Base-by-base conservation (phyloP, 805 yeast genomes). In the Grigorovia humatica region DNA sequence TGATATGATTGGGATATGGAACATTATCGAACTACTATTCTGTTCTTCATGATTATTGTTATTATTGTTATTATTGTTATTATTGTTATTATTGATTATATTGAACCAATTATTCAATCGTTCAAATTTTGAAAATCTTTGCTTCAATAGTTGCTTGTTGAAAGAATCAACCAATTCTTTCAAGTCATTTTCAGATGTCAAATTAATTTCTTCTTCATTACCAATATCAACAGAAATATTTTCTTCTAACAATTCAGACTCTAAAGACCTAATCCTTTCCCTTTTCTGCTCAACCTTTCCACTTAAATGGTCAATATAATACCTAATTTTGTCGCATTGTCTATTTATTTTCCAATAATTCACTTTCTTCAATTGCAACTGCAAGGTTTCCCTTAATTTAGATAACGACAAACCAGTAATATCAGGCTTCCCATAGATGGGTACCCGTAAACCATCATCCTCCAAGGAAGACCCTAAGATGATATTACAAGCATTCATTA, bases 81-180 rank as follows among this genome's bases (percentile, higher is more conserved):
- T 6, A 13, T 12, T 17, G 1, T 1, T 8, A 17, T 9, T 13
- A 15, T 13, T n/a, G 7, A 4, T 12, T 2, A 41, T 12, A 41
- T 19, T 29, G 41, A 47, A 47, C 49, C 49, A 47, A 40, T 17
- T 41, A 17, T 41, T 47, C 27, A 47, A 47, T 27, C 17, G 40
- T 9, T n/a, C 9, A 13, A 41, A 9, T 41, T 47, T 47, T 7
- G 4, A 40, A 11, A 13, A n/a, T 27, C 41, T 44, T 38, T 38
- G 42, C 17, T 38, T 38, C 17, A 4, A n/a, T 38, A 38, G 15
- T 38, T 38, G 42, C 15, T 15, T 38, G 15, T 38, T 12, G 9
- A 38, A 15, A 7, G 17, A 9, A 15, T 38, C 42, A 38, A 38
- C 13, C 15, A n/a, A 38, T 15, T 38, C 6, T 15, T 32, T 4